phyloP scores from a whole-genome alignment of 345 rosid species.

The Eucalyptus viminalis region DNA sequence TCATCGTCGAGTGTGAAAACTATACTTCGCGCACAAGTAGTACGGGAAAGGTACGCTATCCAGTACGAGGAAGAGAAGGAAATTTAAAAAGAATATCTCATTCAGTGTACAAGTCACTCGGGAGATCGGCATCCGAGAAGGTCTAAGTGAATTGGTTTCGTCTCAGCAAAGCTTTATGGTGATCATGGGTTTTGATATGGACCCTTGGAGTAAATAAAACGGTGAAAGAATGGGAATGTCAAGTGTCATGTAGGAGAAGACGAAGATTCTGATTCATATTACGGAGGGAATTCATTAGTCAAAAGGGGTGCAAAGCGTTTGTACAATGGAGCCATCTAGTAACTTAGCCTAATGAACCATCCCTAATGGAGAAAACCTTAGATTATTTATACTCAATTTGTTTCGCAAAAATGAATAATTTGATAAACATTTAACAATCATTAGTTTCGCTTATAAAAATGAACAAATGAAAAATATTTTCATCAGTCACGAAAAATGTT shows the following conservation, averaged over 20 bases:
- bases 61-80: background rate
- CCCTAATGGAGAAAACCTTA: background rate
- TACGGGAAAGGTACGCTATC: background rate
- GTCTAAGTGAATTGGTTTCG: background rate
- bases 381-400: background rate
- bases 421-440: too few relatives aligned
- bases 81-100: background rate
- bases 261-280: background rate
- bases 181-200: background rate
- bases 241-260: background rate
- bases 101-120: background rate
- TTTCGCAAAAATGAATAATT: too few relatives aligned
- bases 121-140: background rate
- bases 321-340: background rate
- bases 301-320: background rate
- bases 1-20: background rate
- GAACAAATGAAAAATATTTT: too few relatives aligned
- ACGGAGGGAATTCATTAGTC: background rate
- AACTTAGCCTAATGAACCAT: background rate
- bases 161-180: background rate
- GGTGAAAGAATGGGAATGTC: background rate
- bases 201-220: background rate
- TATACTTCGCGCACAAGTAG: background rate
- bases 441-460: too few relatives aligned
- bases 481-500: background rate